These are phyloP conservation scores for Glycine latifolia DNA, from an alignment of 306 rosid species.

Conservation along the genomic window DNA sequence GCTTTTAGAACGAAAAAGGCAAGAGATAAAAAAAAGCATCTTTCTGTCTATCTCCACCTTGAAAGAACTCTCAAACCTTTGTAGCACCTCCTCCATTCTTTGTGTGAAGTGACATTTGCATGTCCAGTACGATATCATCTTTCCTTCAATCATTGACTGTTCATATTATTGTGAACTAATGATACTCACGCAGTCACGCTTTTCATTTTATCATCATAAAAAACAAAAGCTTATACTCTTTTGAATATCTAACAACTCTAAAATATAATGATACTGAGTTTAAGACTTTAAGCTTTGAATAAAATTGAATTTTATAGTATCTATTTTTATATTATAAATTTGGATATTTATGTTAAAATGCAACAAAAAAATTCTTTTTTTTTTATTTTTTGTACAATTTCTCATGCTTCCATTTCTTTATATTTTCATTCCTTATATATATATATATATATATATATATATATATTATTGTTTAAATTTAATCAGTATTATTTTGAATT, in stretches of 20 bases:
- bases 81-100: conserved; percentile 37
- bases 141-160: background rate
- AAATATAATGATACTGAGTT: background rate
- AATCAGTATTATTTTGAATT: too few species aligned
- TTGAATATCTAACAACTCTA: background rate
- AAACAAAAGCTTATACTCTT: background rate
- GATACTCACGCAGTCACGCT: background rate
- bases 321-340: background rate
- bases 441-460: too few species aligned
- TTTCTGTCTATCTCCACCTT: background rate
- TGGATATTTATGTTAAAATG: too few species aligned
- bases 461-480: too few species aligned
- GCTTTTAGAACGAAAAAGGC: background rate
- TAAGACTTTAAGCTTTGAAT: too few species aligned
- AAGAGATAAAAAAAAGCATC: conserved; percentile 24
- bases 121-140: background rate
- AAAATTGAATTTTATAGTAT: background rate
- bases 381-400: too few species aligned
- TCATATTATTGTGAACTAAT: background rate
- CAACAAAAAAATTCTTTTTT: too few species aligned
- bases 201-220: background rate
- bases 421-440: too few species aligned
- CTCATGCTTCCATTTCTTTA: too few species aligned
- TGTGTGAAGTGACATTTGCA: conserved; percentile 32
- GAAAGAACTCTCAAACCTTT: conserved; percentile 14